Conservation (phyloP, 805 yeast genomes). For the Saccharomycopsis fermentans region DNA sequence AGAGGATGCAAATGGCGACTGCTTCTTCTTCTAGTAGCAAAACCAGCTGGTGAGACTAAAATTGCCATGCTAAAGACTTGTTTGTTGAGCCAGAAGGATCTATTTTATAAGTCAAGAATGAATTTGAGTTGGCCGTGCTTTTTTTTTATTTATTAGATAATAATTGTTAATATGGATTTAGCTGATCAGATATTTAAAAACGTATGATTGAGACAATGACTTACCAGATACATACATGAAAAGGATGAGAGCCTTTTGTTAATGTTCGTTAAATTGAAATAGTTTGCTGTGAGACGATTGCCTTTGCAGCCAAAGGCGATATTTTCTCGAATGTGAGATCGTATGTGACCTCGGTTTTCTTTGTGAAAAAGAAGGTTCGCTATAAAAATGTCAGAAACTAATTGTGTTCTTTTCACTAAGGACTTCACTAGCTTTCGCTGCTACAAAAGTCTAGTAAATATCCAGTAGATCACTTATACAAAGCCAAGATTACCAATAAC, state of each 20-base stretch:
- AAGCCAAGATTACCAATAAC: too few species aligned
- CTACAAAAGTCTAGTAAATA: too few species aligned
- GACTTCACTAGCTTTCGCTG: too few species aligned
- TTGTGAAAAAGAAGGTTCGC: neutral
- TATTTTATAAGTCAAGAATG: neutral
- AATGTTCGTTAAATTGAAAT: too few species aligned
- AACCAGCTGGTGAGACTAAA: neutral
- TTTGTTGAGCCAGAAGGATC: too few species aligned
- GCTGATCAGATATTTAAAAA: neutral
- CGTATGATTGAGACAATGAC: neutral
- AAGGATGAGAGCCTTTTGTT: neutral
- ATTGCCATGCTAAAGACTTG: neutral
- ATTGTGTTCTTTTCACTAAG: neutral
- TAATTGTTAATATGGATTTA: neutral
- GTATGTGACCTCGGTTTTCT: neutral
- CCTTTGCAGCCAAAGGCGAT: neutral
- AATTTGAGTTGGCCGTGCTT: too few species aligned
- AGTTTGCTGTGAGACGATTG: too few species aligned
- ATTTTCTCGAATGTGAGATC: neutral
- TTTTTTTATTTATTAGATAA: neutral
- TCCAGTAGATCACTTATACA: too few species aligned
- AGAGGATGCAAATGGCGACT: neutral
- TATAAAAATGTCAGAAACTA: too few species aligned
- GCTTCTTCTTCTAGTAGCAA: neutral
- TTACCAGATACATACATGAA: neutral